These are phyloP conservation scores for Wickerhamomyces sp. DNA, from an alignment of 1,139 yeast species.

Conservation along the genomic window DNA sequence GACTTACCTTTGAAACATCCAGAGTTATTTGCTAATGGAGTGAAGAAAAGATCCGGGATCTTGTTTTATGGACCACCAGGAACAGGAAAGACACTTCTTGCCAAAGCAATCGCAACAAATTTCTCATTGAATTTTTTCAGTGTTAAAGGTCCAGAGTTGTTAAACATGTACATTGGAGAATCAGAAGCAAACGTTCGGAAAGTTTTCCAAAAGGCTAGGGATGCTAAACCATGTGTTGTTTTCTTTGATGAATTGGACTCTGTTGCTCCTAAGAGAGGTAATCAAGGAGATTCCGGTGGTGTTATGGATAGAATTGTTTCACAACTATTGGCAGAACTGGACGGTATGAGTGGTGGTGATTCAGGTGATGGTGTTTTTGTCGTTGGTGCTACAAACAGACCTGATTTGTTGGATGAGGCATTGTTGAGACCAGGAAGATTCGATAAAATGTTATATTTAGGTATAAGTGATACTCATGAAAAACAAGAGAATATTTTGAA, in stretches of 20 bases:
- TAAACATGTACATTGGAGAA: slow-evolving; percentile 97
- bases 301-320: slow-evolving; percentile 98
- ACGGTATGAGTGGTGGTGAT: slow-evolving; percentile 84
- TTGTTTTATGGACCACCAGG: slow-evolving; percentile 98
- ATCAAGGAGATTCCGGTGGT: slow-evolving; percentile 97
- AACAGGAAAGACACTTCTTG: slow-evolving; percentile 90
- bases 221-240: slow-evolving; percentile 95
- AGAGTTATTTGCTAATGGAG: slow-evolving; percentile 78
- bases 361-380: slow-evolving; percentile 91
- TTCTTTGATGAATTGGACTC: slow-evolving; percentile 97
- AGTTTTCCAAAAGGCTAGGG: slow-evolving; percentile 90
- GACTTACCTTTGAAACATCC: slow-evolving; percentile 95
- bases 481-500: slow-evolving; percentile 82
- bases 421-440: slow-evolving; percentile 92
- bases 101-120: slow-evolving; percentile 94
- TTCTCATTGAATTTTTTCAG: slow-evolving; percentile 91
- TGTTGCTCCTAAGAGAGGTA: slow-evolving; percentile 96
- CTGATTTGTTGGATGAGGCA: slow-evolving; percentile 92
- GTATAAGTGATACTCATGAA: slow-evolving; percentile 86
- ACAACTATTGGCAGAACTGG: slow-evolving; percentile 87
- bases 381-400: slow-evolving; percentile 96
- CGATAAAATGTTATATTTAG: slow-evolving; percentile 89
- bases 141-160: slow-evolving; percentile 91
- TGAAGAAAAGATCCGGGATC: slow-evolving; percentile 91
- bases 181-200: slow-evolving; percentile 95